These are phyloP conservation scores for Diaporthe aspalathi DNA, from an alignment of 2,329 filamentous ascomycete species.

Conservation along the genomic window DNA sequence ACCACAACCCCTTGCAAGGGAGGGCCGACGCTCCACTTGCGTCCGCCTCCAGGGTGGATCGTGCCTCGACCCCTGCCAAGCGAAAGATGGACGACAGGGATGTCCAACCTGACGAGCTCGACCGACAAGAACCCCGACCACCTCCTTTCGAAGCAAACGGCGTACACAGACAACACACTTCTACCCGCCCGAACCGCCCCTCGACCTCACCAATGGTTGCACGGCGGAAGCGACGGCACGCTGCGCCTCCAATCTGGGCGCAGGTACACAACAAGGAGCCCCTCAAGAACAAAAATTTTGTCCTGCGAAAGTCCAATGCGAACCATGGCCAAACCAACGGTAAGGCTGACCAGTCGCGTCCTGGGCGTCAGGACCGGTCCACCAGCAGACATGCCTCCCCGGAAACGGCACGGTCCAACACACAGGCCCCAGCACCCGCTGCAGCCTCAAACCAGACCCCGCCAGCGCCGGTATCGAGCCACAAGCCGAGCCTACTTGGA, in stretches of 20 bases:
- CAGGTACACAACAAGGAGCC: conserved; percentile 52
- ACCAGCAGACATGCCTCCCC: conserved; percentile 60
- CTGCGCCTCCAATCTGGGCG: conserved; percentile 61
- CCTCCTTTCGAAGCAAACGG: conserved; percentile 64
- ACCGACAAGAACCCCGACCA: conserved; percentile 60
- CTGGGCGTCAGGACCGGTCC: conserved; percentile 42
- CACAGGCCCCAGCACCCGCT: conserved; percentile 39
- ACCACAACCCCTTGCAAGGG: conserved; percentile 36
- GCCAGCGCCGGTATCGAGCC: conserved; percentile 39
- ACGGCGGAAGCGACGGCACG: conserved; percentile 54
- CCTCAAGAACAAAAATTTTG: conserved; percentile 58
- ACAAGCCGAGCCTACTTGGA: conserved; percentile 54
- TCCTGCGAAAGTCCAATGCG: conserved; percentile 52
- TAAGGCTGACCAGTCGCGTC: conserved; percentile 46
- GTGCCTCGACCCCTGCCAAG: conserved; percentile 56
- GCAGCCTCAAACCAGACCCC: conserved; percentile 41
- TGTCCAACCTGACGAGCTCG: conserved; percentile 62
- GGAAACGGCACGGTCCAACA: conserved; percentile 54
- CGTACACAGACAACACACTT: conserved; percentile 41
- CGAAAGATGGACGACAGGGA: conserved; percentile 62
- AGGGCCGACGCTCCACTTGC: conserved; percentile 43
- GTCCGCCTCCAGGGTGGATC: conserved; percentile 42
- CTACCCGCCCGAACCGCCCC: conserved; percentile 41
- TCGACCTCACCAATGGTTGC: conserved; percentile 50
- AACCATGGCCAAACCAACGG: conserved; percentile 53